Percentiles rank a stretch among this genome's conserved stretches.
phyloP scores from a whole-genome alignment of 225 moss, liverwort and hornwort species.

The Climacium dendroides region DNA sequence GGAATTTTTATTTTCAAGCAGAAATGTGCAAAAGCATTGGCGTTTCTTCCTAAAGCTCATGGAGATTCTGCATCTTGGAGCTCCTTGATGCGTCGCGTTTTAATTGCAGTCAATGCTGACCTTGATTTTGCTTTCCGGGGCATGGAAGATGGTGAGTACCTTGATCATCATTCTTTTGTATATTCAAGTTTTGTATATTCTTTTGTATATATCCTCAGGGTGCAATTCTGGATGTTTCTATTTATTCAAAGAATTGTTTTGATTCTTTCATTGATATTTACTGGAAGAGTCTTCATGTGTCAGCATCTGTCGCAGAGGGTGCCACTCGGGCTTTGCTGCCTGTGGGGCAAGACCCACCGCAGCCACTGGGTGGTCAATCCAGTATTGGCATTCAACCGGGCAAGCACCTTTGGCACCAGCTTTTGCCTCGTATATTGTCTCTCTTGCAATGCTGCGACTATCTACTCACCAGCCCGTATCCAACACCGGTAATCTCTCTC shows the following conservation, averaged over 20 bases:
- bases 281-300: not conserved
- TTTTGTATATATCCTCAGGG: not conserved
- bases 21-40: conserved; percentile 77
- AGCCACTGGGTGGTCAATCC: conserved; percentile 57
- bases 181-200: not conserved
- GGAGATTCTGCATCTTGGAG: conserved; percentile 89
- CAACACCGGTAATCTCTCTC: conserved; percentile 51
- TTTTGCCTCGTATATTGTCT: conserved; percentile 62
- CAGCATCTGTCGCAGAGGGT: conserved; percentile 46
- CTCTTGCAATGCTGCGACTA: conserved; percentile 77
- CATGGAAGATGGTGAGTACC: conserved; percentile 75
- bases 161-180: not conserved
- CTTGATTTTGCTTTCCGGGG: conserved; percentile 79
- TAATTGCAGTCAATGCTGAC: conserved; percentile 75
- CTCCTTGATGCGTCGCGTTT: conserved; percentile 75
- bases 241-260: not conserved
- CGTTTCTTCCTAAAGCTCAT: conserved; percentile 84
- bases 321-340: conserved; percentile 65
- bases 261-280: not conserved
- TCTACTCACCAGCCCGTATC: conserved; percentile 65
- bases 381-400: conserved; percentile 48
- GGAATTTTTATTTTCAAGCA: conserved; percentile 1
- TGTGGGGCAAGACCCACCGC: conserved; percentile 71
- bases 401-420: conserved; percentile 69
- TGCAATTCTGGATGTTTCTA: not conserved